A percentile compares a stretch with the other conserved stretches of the same genome.
Conservation (phyloP, 306 rosid species). For the Sicyos edulis region DNA sequence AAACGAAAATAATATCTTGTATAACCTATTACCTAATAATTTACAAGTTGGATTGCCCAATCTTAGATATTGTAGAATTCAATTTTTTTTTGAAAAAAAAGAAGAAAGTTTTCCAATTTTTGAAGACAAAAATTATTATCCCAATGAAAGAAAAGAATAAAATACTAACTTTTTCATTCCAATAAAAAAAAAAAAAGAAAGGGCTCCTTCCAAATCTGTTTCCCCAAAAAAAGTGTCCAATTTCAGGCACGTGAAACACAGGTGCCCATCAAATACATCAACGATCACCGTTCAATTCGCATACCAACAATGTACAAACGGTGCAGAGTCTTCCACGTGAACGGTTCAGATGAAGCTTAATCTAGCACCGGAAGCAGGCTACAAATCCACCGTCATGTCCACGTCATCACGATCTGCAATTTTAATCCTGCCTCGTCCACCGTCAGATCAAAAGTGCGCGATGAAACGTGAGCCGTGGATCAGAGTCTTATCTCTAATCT, state of each 20-base stretch:
- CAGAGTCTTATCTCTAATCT: constrained; percentile 38
- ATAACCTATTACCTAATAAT: too few species aligned
- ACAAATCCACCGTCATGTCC: constrained; percentile 5
- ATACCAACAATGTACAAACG: not conserved
- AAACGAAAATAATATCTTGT: too few species aligned
- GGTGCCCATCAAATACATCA: not conserved
- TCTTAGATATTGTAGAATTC: too few species aligned
- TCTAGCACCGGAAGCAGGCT: constrained; percentile 19
- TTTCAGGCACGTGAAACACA: constrained; percentile 11
- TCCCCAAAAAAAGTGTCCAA: not conserved
- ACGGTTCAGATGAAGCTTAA: not conserved
- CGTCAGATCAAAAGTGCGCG: constrained; percentile 35
- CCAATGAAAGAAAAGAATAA: not conserved
- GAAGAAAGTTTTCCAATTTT: too few species aligned
- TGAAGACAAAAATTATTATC: not conserved
- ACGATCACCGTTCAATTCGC: constrained; percentile 10
- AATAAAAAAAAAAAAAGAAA: too few species aligned
- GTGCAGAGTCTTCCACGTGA: constrained; percentile 22
- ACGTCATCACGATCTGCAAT: constrained; percentile 36
- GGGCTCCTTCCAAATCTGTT: not conserved
- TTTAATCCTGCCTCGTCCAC: constrained; percentile 15
- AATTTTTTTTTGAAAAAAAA: too few species aligned
- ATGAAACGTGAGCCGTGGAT: constrained; percentile 27
- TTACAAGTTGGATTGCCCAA: too few species aligned
- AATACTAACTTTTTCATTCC: constrained; percentile 3